Evolutionary conservation across 306 rosid genomes (phyloP).

Genomic region (Lablab purpureus): DNA sequence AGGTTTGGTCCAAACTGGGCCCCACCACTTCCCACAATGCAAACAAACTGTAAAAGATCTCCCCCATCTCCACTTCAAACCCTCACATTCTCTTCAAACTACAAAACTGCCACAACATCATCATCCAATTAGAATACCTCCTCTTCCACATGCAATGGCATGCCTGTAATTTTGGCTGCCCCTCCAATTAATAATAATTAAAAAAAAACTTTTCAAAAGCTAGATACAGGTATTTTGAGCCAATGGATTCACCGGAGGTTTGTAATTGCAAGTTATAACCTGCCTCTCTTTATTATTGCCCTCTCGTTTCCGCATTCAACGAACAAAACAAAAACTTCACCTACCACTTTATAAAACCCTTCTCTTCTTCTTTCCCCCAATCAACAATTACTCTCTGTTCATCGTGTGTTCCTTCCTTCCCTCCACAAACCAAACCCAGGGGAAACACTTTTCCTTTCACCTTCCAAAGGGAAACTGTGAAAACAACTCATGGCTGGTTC

Average conservation of each 20-base stretch:
- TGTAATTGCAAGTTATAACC: conserved; percentile 36
- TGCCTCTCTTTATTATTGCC: conserved; percentile 48
- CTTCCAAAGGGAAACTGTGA: not conserved
- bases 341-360: conserved; percentile 57
- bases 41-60: conserved; percentile 39
- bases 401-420: not conserved
- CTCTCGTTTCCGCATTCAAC: conserved; percentile 40
- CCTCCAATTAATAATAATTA: not conserved
- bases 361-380: not conserved
- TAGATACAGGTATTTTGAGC: conserved; percentile 56
- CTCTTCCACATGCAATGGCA: not conserved
- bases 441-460: not conserved
- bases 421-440: not conserved
- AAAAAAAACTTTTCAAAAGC: not conserved
- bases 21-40: conserved; percentile 50
- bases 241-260: conserved; percentile 73
- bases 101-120: conserved; percentile 42
- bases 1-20: conserved; percentile 58
- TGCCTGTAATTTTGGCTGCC: not conserved
- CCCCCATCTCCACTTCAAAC: not conserved
- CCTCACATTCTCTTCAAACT: not conserved
- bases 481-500: conserved; percentile 59
- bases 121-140: not conserved
- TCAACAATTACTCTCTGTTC: not conserved
- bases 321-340: conserved; percentile 43